These are phyloP conservation scores for Ilex asprella DNA, from an alignment of 257 asterid species.

Conservation along the genomic window DNA sequence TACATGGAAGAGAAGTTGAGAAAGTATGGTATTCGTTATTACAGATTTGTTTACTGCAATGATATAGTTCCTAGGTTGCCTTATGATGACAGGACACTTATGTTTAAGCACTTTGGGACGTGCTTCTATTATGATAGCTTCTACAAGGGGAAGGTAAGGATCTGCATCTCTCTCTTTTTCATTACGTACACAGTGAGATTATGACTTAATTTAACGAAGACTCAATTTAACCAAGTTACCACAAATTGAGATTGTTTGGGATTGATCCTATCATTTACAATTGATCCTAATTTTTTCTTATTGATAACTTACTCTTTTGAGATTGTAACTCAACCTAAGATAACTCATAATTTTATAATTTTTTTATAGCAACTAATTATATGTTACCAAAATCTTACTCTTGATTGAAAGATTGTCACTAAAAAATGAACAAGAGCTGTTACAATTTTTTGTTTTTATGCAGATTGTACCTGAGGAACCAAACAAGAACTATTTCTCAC, in stretches of 20 bases:
- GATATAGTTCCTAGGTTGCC: constrained; percentile 63
- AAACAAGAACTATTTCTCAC: constrained; percentile 34
- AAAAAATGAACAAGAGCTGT: too few species aligned
- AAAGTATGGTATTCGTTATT: constrained; percentile 22
- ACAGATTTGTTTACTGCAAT: constrained; percentile 48
- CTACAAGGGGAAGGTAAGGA: constrained; percentile 34
- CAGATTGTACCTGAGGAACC: constrained; percentile 42
- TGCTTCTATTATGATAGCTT: constrained; percentile 46
- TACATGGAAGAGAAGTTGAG: constrained; percentile 33
- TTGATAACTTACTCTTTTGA: too few species aligned
- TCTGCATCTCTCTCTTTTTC: neutral
- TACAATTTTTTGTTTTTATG: neutral
- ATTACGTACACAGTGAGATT: too few species aligned
- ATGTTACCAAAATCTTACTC: too few species aligned
- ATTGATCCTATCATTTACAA: too few species aligned
- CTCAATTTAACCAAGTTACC: too few species aligned
- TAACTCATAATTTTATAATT: too few species aligned
- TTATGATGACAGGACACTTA: constrained; percentile 19
- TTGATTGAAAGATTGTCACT: too few species aligned
- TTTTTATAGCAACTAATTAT: too few species aligned
- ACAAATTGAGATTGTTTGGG: too few species aligned
- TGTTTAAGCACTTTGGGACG: constrained; percentile 60
- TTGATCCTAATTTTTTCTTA: too few species aligned
- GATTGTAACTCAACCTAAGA: neutral
- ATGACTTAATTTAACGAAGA: too few species aligned